Percentiles rank a stretch among this genome's conserved stretches.
phyloP scores from a whole-genome alignment of 129 eudicot species.

The Ambrosia trifida region DNA sequence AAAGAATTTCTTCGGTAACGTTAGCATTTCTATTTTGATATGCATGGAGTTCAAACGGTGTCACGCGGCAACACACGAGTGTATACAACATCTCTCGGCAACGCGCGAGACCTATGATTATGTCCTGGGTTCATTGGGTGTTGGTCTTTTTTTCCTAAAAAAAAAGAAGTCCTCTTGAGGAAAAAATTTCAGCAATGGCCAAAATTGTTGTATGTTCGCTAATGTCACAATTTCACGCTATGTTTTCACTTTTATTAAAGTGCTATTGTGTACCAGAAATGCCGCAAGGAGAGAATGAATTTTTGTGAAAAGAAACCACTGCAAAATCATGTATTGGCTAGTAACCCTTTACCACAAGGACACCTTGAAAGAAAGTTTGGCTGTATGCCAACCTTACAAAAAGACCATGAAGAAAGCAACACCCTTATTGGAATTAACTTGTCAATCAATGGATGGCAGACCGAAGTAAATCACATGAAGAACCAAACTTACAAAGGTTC shows the following conservation, averaged over 20 bases:
- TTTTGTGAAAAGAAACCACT: neutral
- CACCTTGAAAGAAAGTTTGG: conserved; percentile 22
- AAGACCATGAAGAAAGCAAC: conserved; percentile 8
- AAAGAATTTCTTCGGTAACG: too few relatives aligned
- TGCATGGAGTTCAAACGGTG: too few relatives aligned
- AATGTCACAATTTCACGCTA: neutral
- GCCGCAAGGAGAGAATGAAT: conserved; percentile 23
- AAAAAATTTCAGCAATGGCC: neutral
- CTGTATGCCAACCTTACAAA: conserved; percentile 24
- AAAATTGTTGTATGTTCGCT: neutral
- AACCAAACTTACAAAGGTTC: conserved; percentile 7
- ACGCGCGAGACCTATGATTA: too few relatives aligned
- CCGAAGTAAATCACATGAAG: conserved; percentile 18
- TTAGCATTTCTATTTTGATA: too few relatives aligned
- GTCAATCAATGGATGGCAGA: conserved; percentile 26
- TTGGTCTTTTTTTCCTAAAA: too few relatives aligned
- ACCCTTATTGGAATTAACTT: conserved; percentile 9
- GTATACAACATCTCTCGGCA: too few relatives aligned
- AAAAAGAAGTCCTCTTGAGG: neutral
- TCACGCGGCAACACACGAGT: too few relatives aligned
- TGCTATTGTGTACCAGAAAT: conserved; percentile 25
- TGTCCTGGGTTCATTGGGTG: too few relatives aligned
- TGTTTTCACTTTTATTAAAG: neutral
- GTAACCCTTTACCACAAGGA: neutral
- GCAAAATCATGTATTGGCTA: neutral